Percentiles rank a stretch among this genome's conserved stretches.
Conservation (phyloP, 2,329 filamentous ascomycete genomes). For the Hymenoscyphus linearis region DNA sequence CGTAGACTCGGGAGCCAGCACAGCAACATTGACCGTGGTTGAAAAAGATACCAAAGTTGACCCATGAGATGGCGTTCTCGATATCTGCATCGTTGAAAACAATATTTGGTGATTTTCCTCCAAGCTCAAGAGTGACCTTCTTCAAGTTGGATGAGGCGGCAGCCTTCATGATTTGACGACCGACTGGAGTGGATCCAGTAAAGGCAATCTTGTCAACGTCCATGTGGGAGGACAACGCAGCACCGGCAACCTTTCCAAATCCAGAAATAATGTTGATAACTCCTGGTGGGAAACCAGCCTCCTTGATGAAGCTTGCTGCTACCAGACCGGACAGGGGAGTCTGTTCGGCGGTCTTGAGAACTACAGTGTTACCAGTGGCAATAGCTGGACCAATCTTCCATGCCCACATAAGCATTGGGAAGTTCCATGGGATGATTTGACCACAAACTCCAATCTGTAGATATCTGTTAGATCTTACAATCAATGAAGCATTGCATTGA, state of each 20-base stretch:
- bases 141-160: conserved; percentile 58
- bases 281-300: conserved; percentile 61
- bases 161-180: conserved; percentile 59
- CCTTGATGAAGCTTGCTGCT: conserved; percentile 49
- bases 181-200: conserved; percentile 58
- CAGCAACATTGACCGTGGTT: conserved; percentile 44
- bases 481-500: conserved; percentile 14
- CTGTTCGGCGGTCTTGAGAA: conserved; percentile 58
- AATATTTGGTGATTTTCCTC: conserved; percentile 59
- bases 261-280: conserved; percentile 61
- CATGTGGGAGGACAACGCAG: conserved; percentile 57
- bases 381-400: conserved; percentile 65
- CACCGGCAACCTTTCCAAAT: conserved; percentile 62
- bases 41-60: conserved; percentile 45
- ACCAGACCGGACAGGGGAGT: conserved; percentile 54
- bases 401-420: conserved; percentile 57
- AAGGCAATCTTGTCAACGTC: conserved; percentile 63
- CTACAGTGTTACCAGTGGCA: conserved; percentile 53
- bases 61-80: conserved; percentile 58
- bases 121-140: conserved; percentile 59
- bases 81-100: conserved; percentile 58
- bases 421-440: conserved; percentile 72
- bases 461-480: neutral
- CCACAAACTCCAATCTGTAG: conserved; percentile 56
- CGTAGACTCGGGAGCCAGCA: conserved; percentile 63